Evolutionary conservation across 2,329 filamentous ascomycete species (phyloP), one percentile per base, ranked within the genome.

Genomic region (Aspergillus ibericus): DNA sequence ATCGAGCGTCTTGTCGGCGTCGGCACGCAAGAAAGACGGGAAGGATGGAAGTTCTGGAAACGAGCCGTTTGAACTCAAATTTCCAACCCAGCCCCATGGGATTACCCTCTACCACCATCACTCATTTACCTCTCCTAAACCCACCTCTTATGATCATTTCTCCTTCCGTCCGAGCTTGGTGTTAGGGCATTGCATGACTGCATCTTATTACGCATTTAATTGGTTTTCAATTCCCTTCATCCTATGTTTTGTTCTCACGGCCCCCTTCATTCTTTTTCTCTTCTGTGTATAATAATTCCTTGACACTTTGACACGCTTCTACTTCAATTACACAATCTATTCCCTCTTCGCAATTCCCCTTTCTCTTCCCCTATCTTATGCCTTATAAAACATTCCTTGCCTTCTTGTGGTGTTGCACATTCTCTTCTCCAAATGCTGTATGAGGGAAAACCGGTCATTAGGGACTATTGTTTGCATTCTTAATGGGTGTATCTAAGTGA

Each of bases 1-100:
- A 90, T 99, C 18, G 93, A 98, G 75, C 83, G 84, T 67, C 79
- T 99, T 40, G 93, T 97, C 0, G 93, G 93, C 15, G 91, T 96
- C 1, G 86, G 86, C 3, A 82, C 85, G 22, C 82, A 80, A 0
- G 88, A 89, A 48, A 88, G 89, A 70, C 80, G 88, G 61, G 88
- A 91, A 67, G 90, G 90, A 2, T 95, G 91, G 91, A 93, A 93
- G 72, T 95, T 93, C 73, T 95, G 91, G 91, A 85, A 85, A 64
- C 75, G 75, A 47, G 69, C 61, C 18, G 49, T 40, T 46, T 58
- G 44, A 42, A 22, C 16, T 4, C 20, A 4, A n/a, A 15, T 16
- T 6, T 32, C 20, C 6, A 15, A 16, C 44, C 32, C 5, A 32
- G 5, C 25, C 42, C 48, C 49, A 32, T 32, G 7, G 29, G 29